Percentiles rank a stretch among this genome's conserved stretches.
Conservation (phyloP, 805 yeast genomes). For the Starmera amethionina region DNA sequence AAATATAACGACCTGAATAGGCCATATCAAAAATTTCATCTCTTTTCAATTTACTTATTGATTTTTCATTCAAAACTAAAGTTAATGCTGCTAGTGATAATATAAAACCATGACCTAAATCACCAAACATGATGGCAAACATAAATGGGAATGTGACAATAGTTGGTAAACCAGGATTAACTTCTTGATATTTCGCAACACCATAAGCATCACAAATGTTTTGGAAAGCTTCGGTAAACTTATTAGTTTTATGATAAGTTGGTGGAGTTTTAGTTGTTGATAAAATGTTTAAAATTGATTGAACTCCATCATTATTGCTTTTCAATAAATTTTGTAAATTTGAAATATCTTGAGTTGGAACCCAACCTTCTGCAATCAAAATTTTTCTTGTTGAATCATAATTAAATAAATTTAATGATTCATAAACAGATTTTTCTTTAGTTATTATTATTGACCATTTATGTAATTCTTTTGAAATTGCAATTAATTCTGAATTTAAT, state of each 20-base stretch:
- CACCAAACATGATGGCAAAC: constrained; percentile 99
- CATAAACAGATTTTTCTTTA: constrained; percentile 80
- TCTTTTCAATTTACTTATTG: constrained; percentile 58
- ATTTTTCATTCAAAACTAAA: constrained; percentile 65
- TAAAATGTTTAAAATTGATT: constrained; percentile 47
- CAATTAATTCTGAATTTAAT: constrained; percentile 65
- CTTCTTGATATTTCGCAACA: constrained; percentile 84
- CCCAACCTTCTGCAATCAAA: constrained; percentile 94
- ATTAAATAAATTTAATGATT: constrained; percentile 71
- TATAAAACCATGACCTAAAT: constrained; percentile 89
- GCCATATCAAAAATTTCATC: constrained; percentile 98
- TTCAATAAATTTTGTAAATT: constrained; percentile 51
- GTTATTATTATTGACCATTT: constrained; percentile 60
- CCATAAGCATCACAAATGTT: constrained; percentile 93
- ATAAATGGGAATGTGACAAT: constrained; percentile 93
- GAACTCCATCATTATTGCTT: constrained; percentile 65
- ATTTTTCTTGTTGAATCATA: constrained; percentile 68
- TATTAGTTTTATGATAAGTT: constrained; percentile 85
- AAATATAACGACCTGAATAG: constrained; percentile 81
- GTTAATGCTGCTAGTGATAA: constrained; percentile 63
- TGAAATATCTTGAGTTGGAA: constrained; percentile 70
- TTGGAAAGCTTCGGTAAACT: constrained; percentile 90
- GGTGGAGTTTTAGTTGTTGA: constrained; percentile 79
- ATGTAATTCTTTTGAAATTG: constrained; percentile 64
- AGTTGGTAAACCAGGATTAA: constrained; percentile 93